Evolutionary conservation across 2,329 filamentous ascomycete genomes (phyloP).

Genomic region (Neurospora crassa): DNA sequence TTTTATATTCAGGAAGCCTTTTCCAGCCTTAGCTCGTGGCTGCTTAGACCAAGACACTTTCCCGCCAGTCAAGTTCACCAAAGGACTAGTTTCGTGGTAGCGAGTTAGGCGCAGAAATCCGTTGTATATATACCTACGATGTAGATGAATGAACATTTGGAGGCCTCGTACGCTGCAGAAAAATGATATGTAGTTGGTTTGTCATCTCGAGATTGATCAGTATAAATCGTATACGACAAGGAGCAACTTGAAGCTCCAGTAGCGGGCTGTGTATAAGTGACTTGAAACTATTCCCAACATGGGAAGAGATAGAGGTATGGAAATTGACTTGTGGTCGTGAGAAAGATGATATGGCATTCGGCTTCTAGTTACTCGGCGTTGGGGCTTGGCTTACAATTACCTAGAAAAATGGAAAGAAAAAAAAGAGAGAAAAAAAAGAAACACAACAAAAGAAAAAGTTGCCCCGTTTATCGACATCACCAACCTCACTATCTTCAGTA

Average conservation of each 20-base stretch:
- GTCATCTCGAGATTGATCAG: background rate
- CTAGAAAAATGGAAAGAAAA: no score
- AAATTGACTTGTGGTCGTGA: no score
- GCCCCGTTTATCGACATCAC: background rate
- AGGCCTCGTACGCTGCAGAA: background rate
- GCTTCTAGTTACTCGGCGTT: no score
- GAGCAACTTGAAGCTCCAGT: background rate
- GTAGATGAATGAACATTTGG: background rate
- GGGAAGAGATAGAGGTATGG: background rate
- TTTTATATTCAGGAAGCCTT: background rate
- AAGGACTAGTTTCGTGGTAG: background rate
- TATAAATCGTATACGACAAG: background rate
- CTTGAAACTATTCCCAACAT: background rate
- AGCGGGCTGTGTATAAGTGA: background rate
- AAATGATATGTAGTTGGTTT: background rate
- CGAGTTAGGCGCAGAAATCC: background rate
- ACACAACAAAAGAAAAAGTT: no score
- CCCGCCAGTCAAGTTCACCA: background rate
- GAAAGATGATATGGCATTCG: no score
- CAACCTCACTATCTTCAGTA: background rate
- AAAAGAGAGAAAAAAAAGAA: no score
- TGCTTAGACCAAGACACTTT: background rate
- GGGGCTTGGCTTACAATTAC: no score
- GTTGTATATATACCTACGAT: background rate
- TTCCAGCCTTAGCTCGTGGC: background rate